Evolutionary conservation across 2,329 filamentous ascomycete genomes (phyloP).

Genomic region (Clarireedia monteithiana): DNA sequence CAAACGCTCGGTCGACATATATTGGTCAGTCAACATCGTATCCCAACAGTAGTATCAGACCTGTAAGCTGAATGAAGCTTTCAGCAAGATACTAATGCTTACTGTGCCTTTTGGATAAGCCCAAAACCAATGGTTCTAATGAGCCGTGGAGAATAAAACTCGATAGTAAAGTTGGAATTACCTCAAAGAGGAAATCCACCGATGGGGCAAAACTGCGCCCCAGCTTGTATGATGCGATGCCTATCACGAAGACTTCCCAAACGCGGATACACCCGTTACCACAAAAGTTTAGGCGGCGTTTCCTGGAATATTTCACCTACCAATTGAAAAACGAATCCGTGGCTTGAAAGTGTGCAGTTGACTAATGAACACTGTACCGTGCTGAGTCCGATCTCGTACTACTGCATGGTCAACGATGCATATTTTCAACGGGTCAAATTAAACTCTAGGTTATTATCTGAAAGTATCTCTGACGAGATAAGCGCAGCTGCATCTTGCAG

Average conservation of each 20-base stretch:
- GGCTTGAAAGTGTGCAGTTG: not conserved
- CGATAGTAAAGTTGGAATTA: not conserved
- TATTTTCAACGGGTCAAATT: slow-evolving; percentile 1
- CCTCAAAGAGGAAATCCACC: slow-evolving; percentile 3
- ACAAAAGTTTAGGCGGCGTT: slow-evolving; percentile 4
- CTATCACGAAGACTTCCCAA: slow-evolving; percentile 4
- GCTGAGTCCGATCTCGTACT: slow-evolving; percentile 5
- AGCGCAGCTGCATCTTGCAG: not conserved
- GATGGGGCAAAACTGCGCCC: slow-evolving; percentile 5
- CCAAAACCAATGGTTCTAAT: not conserved
- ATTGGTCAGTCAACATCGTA: slow-evolving; percentile 5
- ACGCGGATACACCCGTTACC: slow-evolving; percentile 7
- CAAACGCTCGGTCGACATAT: not conserved
- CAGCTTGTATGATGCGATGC: not conserved
- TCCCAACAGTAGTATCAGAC: slow-evolving; percentile 1
- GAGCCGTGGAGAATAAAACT: slow-evolving; percentile 2
- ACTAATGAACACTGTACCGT: slow-evolving; percentile 1
- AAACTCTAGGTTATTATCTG: not conserved
- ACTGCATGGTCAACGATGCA: not conserved
- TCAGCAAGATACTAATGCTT: slow-evolving; percentile 1
- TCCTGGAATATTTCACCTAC: not conserved
- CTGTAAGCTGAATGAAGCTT: slow-evolving; percentile 6
- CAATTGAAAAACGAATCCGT: not conserved
- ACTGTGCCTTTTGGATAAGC: slow-evolving; percentile 2
- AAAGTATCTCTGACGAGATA: not conserved